These are phyloP conservation scores for Beta lomatogona DNA, from an alignment of 179 eudicot genomes.

Conservation along the genomic window DNA sequence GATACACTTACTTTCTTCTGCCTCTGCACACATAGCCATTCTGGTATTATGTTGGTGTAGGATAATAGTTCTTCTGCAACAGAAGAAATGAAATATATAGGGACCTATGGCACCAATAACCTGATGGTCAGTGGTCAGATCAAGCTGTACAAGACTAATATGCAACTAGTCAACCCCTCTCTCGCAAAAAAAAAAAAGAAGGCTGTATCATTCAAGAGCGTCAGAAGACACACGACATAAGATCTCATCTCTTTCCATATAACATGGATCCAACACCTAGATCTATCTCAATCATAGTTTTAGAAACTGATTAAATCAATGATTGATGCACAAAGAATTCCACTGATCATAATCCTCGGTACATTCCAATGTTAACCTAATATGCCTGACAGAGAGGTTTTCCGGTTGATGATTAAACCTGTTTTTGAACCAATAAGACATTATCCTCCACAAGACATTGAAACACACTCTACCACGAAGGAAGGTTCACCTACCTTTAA, in stretches of 20 bases:
- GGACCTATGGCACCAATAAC: slow-evolving; percentile 49
- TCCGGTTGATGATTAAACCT: background rate
- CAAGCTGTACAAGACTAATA: background rate
- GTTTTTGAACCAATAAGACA: background rate
- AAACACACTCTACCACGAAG: background rate
- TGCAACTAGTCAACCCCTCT: background rate
- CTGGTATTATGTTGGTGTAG: slow-evolving; percentile 70
- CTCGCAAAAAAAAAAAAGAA: background rate
- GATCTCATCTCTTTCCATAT: background rate
- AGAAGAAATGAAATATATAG: slow-evolving; percentile 74
- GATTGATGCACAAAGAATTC: background rate
- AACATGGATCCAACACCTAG: background rate
- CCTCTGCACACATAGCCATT: slow-evolving; percentile 76
- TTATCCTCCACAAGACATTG: background rate
- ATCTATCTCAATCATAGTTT: background rate
- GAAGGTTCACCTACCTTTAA: slow-evolving; percentile 49
- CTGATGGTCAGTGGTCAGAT: slow-evolving; percentile 15
- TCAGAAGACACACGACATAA: background rate
- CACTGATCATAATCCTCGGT: background rate
- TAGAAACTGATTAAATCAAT: background rate
- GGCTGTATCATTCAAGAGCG: background rate
- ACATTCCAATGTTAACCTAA: background rate
- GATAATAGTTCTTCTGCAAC: slow-evolving; percentile 79
- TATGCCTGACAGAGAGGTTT: background rate
- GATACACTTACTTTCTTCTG: slow-evolving; percentile 64